Evolutionary conservation across 192 early-diverging fungal species (phyloP).

Genomic region (Rhizophagus clarus): DNA sequence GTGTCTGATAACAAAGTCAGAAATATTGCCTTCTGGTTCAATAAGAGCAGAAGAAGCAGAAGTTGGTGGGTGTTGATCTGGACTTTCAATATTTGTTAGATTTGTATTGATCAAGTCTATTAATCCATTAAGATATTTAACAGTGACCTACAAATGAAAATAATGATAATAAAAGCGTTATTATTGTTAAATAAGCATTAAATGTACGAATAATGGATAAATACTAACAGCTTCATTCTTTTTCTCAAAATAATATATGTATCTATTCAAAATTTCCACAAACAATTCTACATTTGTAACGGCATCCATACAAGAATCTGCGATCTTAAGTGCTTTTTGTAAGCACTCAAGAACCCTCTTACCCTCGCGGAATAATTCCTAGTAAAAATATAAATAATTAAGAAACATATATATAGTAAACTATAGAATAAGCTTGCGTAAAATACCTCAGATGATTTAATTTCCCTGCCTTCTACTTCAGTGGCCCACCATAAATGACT

Average conservation of each 20-base stretch:
- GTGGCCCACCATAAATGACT: constrained; percentile 92
- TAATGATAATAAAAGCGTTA: neutral
- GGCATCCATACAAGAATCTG: constrained; percentile 91
- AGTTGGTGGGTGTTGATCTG: constrained; percentile 64
- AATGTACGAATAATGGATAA: neutral
- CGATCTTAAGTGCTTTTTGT: constrained; percentile 93
- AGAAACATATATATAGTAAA: neutral
- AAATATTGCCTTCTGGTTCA: constrained; percentile 59
- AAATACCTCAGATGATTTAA: constrained; percentile 13
- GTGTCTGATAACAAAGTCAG: constrained; percentile 69
- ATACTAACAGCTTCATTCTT: constrained; percentile 80
- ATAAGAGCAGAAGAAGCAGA: constrained; percentile 66
- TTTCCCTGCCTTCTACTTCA: constrained; percentile 52
- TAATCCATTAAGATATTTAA: constrained; percentile 91
- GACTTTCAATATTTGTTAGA: constrained; percentile 70
- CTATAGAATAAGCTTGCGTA: neutral
- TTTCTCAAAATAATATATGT: constrained; percentile 94
- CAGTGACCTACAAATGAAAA: constrained; percentile 65
- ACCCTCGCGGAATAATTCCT: constrained; percentile 78
- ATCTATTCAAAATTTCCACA: constrained; percentile 96
- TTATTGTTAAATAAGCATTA: neutral
- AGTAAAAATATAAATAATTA: constrained; percentile 5
- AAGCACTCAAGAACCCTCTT: constrained; percentile 88
- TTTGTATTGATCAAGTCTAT: constrained; percentile 94
- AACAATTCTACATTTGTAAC: constrained; percentile 89